Evolutionary conservation across 2,329 filamentous ascomycete genomes (phyloP), one percentile per base, ranked within the genome.

Genomic region (Colletotrichum siamense): DNA sequence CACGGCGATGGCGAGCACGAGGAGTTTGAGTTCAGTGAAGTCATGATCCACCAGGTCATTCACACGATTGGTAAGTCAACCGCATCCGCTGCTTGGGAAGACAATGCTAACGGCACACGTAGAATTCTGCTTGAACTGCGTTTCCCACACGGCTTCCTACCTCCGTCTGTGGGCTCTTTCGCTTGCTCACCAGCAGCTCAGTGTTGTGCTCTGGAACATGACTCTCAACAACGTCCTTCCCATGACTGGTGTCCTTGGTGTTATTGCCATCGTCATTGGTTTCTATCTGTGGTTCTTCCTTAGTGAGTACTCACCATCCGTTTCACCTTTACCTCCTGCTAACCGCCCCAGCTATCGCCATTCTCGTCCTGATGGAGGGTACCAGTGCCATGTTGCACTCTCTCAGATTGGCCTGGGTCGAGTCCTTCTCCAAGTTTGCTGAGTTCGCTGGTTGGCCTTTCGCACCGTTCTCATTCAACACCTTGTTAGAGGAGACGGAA

Each of bases 81-180:
- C n/a, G 36, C 32, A 12, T 6, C 6, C 8, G 44, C 13, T 49
- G 36, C 5, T 26, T 32, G 22, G 34, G 10, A 12, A 2, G n/a
- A 6, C 1, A 28, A 73, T 62, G 66, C 83, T 88, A 83, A 88
- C 77, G 36, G 16, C 30, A 9, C 71, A 8, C 18, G 6, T 79
- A 96, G 95, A 99, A 90, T 99, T 99, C 89, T 99, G 97, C 84
- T 91, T 99, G 81, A 99, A 99, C 90, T 99, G 96, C 85, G 96
- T 99, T 78, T 99, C 97, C 34, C 97, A 99, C 87, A 99, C 98
- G 6, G 97, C 97, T 6, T 99, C 97, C 2, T 99, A 99, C 87
- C 94, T 99, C 64, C 97, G 97, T 89, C 94, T 99, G 61, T 99
- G 97, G 97, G 97, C 97, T 36, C 87, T 99, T 81, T 99, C 97